Percentiles rank a stretch among this genome's conserved stretches.
These are phyloP conservation scores for Aristolochia fimbriata DNA, from an alignment of 164 flowering plant genomes.

Conservation along the genomic window DNA sequence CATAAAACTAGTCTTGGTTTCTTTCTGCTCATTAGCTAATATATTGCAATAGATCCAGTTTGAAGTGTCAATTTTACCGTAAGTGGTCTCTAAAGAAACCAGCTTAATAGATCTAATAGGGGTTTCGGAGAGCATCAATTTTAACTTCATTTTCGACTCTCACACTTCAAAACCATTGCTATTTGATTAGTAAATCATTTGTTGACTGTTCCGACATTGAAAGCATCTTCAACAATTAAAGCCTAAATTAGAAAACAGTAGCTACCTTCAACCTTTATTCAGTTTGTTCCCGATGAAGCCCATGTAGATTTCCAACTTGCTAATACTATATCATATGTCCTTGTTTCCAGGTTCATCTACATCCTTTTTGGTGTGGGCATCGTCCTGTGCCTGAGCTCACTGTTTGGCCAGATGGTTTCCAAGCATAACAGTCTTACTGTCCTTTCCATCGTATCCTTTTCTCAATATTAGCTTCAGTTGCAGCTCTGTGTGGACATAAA, in stretches of 20 bases:
- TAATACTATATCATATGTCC: neutral
- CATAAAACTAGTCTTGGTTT: too few species aligned
- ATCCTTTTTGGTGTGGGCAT: constrained; percentile 39
- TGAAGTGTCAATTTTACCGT: too few species aligned
- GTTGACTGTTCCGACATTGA: neutral
- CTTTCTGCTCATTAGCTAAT: too few species aligned
- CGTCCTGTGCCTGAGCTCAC: constrained; percentile 34
- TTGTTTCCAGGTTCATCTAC: constrained; percentile 43
- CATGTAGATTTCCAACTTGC: neutral
- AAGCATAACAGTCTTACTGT: constrained; percentile 18
- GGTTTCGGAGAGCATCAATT: too few species aligned
- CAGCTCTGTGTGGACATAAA: neutral
- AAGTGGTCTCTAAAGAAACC: too few species aligned
- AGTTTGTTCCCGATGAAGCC: neutral
- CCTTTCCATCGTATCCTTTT: constrained; percentile 39
- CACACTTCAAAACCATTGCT: neutral
- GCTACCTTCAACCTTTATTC: neutral
- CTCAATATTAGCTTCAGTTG: neutral
- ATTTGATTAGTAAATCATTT: neutral
- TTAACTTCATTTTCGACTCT: neutral
- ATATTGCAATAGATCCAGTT: too few species aligned
- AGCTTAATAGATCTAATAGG: too few species aligned
- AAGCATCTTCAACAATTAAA: neutral
- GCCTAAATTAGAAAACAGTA: neutral
- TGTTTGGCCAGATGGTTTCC: constrained; percentile 29